Percentiles rank a stretch among this genome's conserved stretches.
Evolutionary conservation across 805 yeast genomes (phyloP).

Genomic region (Metschnikowia vanudenii): DNA sequence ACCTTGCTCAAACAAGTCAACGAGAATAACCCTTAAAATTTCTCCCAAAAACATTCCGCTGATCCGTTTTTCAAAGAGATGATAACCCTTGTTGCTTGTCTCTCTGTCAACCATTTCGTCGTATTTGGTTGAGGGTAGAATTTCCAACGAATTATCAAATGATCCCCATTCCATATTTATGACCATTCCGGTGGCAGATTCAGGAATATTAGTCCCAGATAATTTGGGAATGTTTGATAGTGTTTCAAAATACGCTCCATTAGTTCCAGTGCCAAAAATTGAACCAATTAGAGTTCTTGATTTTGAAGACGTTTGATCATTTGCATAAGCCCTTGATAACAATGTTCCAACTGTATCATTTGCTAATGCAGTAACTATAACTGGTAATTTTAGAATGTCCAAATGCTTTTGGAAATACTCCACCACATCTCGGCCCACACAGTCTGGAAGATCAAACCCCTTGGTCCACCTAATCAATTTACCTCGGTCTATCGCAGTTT

Average conservation of each 20-base stretch:
- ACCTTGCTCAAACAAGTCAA: constrained; percentile 62
- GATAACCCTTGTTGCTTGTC: constrained; percentile 83
- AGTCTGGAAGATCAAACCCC: constrained; percentile 85
- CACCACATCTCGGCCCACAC: constrained; percentile 83
- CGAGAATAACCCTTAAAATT: constrained; percentile 67
- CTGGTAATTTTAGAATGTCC: constrained; percentile 58
- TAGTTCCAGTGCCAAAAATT: constrained; percentile 96
- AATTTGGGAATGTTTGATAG: constrained; percentile 73
- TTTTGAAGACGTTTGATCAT: constrained; percentile 57
- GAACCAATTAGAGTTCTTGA: constrained; percentile 83
- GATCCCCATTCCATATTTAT: constrained; percentile 98
- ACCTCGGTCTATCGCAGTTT: constrained; percentile 76
- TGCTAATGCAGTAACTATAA: constrained; percentile 80
- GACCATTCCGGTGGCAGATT: constrained; percentile 59
- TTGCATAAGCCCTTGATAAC: constrained; percentile 80
- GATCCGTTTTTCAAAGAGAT: constrained; percentile 89
- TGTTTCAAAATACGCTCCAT: constrained; percentile 88
- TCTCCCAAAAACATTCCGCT: constrained; percentile 95
- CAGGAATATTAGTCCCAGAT: constrained; percentile 35
- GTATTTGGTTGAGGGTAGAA: constrained; percentile 75
- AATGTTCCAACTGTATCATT: constrained; percentile 96
- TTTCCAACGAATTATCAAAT: constrained; percentile 77
- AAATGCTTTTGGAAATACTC: constrained; percentile 66
- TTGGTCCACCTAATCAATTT: constrained; percentile 92
- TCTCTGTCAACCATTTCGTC: constrained; percentile 68